A percentile compares a stretch with the other conserved stretches of the same genome.
These are phyloP conservation scores for Trichoderma hamatum DNA, from an alignment of 2,329 filamentous ascomycete genomes.

Conservation along the genomic window DNA sequence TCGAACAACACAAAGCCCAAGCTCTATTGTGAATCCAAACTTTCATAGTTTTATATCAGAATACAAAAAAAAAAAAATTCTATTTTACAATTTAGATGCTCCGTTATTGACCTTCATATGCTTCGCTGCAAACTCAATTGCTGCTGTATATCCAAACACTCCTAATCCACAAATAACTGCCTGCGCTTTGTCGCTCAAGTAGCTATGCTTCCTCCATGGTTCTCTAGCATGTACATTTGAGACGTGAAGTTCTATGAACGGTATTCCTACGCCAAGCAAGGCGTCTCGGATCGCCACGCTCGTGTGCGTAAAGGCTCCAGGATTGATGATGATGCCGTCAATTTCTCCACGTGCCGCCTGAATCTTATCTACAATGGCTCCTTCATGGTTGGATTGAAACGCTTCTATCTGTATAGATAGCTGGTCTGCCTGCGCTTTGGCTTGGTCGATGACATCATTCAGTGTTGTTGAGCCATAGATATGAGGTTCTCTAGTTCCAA, in stretches of 20 bases:
- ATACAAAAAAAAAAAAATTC: background rate
- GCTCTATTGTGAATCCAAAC: background rate
- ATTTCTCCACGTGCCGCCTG: constrained; percentile 4
- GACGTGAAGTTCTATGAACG: constrained; percentile 15
- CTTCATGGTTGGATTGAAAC: constrained; percentile 21
- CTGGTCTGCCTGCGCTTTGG: constrained; percentile 2
- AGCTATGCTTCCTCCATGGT: constrained; percentile 13
- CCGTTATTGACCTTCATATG: constrained; percentile 3
- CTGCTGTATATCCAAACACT: constrained; percentile 21
- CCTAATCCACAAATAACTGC: constrained; percentile 22
- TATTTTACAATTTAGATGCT: constrained; percentile 7
- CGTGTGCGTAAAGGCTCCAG: constrained; percentile 20
- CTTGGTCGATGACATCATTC: constrained; percentile 17
- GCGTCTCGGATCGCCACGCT: constrained; percentile 21
- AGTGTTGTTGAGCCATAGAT: constrained; percentile 22
- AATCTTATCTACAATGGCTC: constrained; percentile 20
- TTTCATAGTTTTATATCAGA: background rate
- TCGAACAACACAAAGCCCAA: background rate
- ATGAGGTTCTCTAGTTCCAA: constrained; percentile 16
- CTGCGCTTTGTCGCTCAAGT: constrained; percentile 23
- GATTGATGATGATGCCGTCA: constrained; percentile 13
- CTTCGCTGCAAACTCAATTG: constrained; percentile 18
- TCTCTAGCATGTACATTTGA: constrained; percentile 13
- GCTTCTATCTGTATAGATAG: constrained; percentile 14
- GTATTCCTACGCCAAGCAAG: constrained; percentile 8